phyloP scores from a whole-genome alignment of 2,329 filamentous ascomycete genomes.

The Colletotrichum sp. region DNA sequence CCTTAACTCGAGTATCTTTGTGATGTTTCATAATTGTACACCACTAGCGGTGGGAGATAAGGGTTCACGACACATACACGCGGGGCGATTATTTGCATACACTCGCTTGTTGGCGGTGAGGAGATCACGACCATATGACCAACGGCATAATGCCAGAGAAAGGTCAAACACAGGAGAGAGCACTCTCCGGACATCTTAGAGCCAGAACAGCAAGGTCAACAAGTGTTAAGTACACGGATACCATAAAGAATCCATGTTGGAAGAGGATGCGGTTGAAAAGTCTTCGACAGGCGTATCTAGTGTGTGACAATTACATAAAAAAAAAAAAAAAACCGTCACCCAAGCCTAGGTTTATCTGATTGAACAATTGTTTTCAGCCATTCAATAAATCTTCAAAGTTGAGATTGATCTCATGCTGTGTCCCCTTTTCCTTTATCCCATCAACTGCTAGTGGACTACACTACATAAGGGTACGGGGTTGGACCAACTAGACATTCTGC shows the following conservation, averaged over 20 bases:
- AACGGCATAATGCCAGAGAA: not conserved
- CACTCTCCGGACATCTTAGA: not conserved
- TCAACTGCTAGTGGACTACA: too few relatives aligned
- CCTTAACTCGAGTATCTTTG: not conserved
- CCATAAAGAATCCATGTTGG: not conserved
- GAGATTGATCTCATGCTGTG: too few relatives aligned
- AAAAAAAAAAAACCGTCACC: not conserved
- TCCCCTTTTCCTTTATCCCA: too few relatives aligned
- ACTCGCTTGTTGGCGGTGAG: not conserved
- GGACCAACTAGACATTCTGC: too few relatives aligned
- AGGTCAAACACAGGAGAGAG: not conserved
- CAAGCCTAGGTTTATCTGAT: not conserved
- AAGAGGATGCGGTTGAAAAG: not conserved
- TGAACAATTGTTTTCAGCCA: not conserved
- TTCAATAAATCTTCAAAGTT: too few relatives aligned
- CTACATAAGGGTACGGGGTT: too few relatives aligned
- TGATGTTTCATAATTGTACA: not conserved
- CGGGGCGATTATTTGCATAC: not conserved
- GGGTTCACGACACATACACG: not conserved
- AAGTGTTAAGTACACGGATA: not conserved
- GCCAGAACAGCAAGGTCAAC: not conserved
- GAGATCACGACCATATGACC: not conserved
- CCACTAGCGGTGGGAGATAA: not conserved
- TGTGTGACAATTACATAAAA: not conserved
- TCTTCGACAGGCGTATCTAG: not conserved